Evolutionary conservation across 2,329 filamentous ascomycete species (phyloP), one percentile per base, ranked within the genome.

Genomic region (Aspergillus proliferans): DNA sequence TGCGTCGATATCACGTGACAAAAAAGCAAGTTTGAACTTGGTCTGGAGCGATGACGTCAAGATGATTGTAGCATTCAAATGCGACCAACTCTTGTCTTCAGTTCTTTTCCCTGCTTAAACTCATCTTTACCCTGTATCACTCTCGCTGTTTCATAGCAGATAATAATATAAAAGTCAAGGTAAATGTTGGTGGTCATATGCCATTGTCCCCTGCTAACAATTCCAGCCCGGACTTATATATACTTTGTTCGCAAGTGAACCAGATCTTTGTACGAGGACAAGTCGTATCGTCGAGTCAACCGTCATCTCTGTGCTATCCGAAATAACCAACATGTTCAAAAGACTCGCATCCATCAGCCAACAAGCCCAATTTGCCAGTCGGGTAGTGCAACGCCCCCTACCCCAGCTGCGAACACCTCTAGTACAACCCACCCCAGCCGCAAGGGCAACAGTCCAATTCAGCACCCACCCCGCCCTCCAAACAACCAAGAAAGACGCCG

Each of bases 331-430:
- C 6, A 43, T 52, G 39, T n/a, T 52, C 6, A 48, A 48, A 33
- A 24, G 43, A 30, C 19, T 54, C 43, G 34, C 47, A 10, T 47
- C 47, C 19, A 24, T 48, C 34, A 36, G 39, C 45, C 50, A 50
- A 22, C 43, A 46, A 14, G 45, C 45, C 34, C 53, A 22, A 34
- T 50, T 24, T 22, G 18, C 10, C 15, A 33, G 15, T 53, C 38
- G 33, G 34, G 15, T 46, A 54, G 28, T 4, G 36, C 3, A n/a
- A 12, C 21, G 45, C 45, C 15, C 4, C 10, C 26, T 12, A 30
- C 26, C n/a, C 24, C 15, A 42, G 44, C 38, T 41, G 46, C 33
- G 52, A 48, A 15, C 43, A 18, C 8, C 40, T 8, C 19, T 43
- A 26, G 28, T 26, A n/a, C 21, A 24, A 33, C 41, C 42, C 19